A percentile compares a stretch with the other conserved stretches of the same genome.
Conservation (phyloP, 83 land plant genomes). For the Diphasiastrum complanatum region DNA sequence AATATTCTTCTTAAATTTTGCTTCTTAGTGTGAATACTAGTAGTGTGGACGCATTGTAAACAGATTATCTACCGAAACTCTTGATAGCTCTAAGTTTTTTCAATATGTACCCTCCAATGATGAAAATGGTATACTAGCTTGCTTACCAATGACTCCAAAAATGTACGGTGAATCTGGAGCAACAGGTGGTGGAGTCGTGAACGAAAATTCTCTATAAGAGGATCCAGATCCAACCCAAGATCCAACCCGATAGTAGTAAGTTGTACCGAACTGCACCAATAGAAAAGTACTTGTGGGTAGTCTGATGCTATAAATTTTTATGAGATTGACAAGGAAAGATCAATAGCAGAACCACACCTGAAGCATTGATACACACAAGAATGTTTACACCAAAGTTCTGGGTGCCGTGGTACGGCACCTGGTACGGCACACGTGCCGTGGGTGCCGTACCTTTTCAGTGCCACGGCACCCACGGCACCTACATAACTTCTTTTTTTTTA, state of each 20-base stretch:
- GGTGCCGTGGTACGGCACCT: too few species aligned
- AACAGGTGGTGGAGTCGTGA: slow-evolving; percentile 2
- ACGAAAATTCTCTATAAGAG: slow-evolving; percentile 10
- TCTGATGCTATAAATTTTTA: not conserved
- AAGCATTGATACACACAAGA: not conserved
- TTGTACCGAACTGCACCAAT: not conserved
- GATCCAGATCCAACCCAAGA: not conserved
- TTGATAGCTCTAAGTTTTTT: not conserved
- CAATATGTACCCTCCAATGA: not conserved
- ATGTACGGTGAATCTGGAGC: slow-evolving; percentile 14
- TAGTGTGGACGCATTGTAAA: not conserved
- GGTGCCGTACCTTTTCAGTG: too few species aligned
- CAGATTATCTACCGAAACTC: not conserved
- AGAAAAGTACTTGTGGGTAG: not conserved
- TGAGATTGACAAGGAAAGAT: not conserved
- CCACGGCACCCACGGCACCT: too few species aligned
- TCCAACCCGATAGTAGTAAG: not conserved
- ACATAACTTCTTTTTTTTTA: too few species aligned
- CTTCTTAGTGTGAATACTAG: not conserved
- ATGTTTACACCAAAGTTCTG: too few species aligned
- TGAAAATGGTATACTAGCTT: not conserved
- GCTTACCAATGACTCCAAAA: slow-evolving; percentile 11
- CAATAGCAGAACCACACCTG: not conserved
- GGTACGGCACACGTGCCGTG: too few species aligned
- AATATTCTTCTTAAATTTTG: not conserved